Percentiles rank a stretch among this genome's conserved stretches.
Evolutionary conservation across 106 monocot species (phyloP).

Genomic region (Dendrobium nobile): DNA sequence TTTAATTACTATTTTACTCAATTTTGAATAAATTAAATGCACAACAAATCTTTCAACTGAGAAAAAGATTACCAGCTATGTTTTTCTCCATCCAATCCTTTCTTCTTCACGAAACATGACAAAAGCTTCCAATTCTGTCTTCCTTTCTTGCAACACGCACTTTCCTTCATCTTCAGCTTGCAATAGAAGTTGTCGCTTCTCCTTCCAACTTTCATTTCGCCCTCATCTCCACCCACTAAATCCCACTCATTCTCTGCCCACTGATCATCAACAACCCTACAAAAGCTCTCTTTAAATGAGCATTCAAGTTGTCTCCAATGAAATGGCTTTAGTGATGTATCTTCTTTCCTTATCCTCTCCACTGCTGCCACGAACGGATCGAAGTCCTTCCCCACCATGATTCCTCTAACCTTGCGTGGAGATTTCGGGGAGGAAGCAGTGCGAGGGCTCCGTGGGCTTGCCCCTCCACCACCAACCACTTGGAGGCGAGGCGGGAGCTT

Average conservation of each 20-base stretch:
- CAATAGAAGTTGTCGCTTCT: neutral
- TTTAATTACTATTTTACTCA: no score
- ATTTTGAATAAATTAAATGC: neutral
- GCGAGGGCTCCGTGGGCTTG: neutral
- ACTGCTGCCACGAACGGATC: slow-evolving; percentile 9
- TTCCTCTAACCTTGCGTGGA: neutral
- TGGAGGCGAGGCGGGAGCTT: slow-evolving; percentile 8
- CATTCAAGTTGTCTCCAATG: neutral
- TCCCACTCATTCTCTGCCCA: neutral
- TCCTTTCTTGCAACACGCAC: neutral
- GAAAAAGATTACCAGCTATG: no score
- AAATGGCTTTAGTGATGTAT: neutral
- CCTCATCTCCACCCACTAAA: neutral
- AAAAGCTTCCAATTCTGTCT: neutral
- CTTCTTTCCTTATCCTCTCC: slow-evolving; percentile 9
- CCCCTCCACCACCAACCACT: no score
- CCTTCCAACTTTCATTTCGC: neutral
- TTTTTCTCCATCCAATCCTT: no score
- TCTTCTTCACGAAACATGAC: neutral
- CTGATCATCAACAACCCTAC: neutral
- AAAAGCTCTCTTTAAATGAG: neutral
- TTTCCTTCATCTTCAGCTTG: neutral
- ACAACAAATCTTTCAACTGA: neutral
- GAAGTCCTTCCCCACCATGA: neutral
- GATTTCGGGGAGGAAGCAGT: neutral